phyloP scores from a whole-genome alignment of 768 basidiomycete species.

The Lactarius evosmus region DNA sequence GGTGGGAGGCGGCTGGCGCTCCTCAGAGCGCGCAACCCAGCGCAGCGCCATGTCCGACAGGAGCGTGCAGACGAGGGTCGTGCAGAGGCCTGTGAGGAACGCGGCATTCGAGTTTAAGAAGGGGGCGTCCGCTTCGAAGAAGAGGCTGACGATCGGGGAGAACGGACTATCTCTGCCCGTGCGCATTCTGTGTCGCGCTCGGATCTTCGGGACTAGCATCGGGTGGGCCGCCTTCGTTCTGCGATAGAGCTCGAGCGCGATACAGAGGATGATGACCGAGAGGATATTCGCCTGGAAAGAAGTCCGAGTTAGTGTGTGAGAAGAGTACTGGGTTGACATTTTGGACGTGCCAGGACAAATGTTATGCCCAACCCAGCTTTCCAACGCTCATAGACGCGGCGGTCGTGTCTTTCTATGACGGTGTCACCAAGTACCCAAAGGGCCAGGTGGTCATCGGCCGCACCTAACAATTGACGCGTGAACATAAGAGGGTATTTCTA shows the following conservation, averaged over 20 bases:
- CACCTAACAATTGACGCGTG: background rate
- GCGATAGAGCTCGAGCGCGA: constrained; percentile 18
- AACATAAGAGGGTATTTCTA: background rate
- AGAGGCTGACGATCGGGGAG: constrained; percentile 21
- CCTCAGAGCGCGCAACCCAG: constrained; percentile 17
- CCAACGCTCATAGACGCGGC: constrained; percentile 14
- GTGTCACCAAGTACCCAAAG: constrained; percentile 18
- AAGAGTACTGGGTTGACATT: no score
- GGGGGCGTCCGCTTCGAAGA: constrained; percentile 13
- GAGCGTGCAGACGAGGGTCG: constrained; percentile 16
- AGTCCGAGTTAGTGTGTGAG: background rate
- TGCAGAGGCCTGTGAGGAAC: constrained; percentile 19
- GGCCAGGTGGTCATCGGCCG: background rate
- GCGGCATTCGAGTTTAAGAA: constrained; percentile 12
- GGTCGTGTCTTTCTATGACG: constrained; percentile 13
- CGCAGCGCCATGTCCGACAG: constrained; percentile 17
- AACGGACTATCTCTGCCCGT: constrained; percentile 4
- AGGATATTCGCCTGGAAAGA: constrained; percentile 12
- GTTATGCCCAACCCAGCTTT: constrained; percentile 17
- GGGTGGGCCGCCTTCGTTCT: constrained; percentile 19
- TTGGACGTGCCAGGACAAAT: constrained; percentile 17
- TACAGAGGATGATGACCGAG: constrained; percentile 15
- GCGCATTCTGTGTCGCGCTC: constrained; percentile 15
- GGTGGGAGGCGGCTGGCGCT: background rate
- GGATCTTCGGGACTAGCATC: constrained; percentile 7